A percentile compares a stretch with the other conserved stretches of the same genome.
These are phyloP conservation scores for Phytopythium montanum DNA, from an alignment of 352 stramenopile genomes.

Conservation along the genomic window DNA sequence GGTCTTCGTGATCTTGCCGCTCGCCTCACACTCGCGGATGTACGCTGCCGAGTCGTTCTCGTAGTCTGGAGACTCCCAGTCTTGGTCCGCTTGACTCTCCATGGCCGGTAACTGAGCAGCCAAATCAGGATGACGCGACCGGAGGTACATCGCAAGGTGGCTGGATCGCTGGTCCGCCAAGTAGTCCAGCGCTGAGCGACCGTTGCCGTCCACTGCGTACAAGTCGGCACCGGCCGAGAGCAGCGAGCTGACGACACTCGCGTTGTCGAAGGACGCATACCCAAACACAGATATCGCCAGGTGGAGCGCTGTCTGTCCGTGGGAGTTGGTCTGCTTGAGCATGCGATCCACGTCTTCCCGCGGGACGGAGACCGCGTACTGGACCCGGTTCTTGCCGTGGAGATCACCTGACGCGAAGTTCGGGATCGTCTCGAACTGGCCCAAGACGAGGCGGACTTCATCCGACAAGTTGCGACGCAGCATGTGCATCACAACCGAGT, in stretches of 20 bases:
- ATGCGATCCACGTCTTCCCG: not conserved
- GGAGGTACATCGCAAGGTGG: not conserved
- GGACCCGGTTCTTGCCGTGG: not conserved
- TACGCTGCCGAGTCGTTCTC: not conserved
- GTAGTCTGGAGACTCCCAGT: not conserved
- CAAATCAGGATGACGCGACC: not conserved
- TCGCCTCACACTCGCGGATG: not conserved
- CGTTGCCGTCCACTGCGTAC: not conserved
- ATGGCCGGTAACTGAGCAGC: not conserved
- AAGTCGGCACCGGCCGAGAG: not conserved
- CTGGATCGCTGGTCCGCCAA: not conserved
- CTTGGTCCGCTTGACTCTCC: not conserved
- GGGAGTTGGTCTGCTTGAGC: not conserved
- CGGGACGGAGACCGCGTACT: not conserved
- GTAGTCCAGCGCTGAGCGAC: not conserved
- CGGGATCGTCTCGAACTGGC: not conserved
- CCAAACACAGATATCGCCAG: not conserved
- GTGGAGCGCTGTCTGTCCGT: not conserved
- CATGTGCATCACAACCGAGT: constrained; percentile 2
- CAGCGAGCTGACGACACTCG: not conserved
- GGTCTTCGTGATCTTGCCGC: not conserved
- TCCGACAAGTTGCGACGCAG: not conserved
- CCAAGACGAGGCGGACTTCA: not conserved
- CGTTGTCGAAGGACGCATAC: not conserved
- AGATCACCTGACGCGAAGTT: not conserved